These are phyloP conservation scores for Parastagonospora nodorum DNA, from an alignment of 2,329 filamentous ascomycete genomes.

Conservation along the genomic window DNA sequence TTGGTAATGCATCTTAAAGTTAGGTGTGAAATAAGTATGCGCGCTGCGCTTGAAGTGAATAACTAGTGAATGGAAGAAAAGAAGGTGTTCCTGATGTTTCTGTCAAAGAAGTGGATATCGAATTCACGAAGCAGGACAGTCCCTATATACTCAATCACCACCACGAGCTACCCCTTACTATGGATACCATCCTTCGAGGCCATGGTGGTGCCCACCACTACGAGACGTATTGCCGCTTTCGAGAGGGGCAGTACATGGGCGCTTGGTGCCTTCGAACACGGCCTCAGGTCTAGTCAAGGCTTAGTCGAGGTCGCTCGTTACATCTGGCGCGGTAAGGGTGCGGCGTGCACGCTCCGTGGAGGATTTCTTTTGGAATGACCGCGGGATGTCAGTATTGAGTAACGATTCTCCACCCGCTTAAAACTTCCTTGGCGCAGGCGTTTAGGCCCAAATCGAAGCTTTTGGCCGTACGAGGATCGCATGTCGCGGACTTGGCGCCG, in stretches of 20 bases:
- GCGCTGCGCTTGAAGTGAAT: constrained; percentile 36
- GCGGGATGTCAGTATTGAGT: constrained; percentile 13
- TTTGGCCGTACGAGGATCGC: constrained; percentile 1
- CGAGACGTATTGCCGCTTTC: constrained; percentile 25
- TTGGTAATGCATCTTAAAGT: constrained; percentile 30
- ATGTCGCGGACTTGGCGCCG: constrained; percentile 6
- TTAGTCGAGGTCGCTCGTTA: constrained; percentile 2
- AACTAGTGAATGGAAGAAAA: constrained; percentile 15
- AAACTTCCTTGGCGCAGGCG: constrained; percentile 18
- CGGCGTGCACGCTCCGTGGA: constrained; percentile 7
- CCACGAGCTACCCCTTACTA: constrained; percentile 4
- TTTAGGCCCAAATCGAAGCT: constrained; percentile 4
- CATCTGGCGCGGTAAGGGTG: constrained; percentile 12
- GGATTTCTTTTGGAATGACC: constrained; percentile 3
- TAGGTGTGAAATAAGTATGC: constrained; percentile 14
- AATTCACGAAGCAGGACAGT: not conserved
- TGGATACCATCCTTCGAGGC: constrained; percentile 7
- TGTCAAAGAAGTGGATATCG: not conserved
- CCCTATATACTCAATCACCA: constrained; percentile 1
- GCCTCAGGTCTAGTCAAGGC: constrained; percentile 6
- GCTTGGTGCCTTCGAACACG: constrained; percentile 3
- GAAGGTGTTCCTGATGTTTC: constrained; percentile 8
- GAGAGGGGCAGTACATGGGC: constrained; percentile 11
- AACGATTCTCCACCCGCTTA: constrained; percentile 19
- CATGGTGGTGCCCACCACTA: constrained; percentile 25